Base-by-base conservation (phyloP, 176 grass and related monocot genomes). In the Eragrostis curvula region DNA sequence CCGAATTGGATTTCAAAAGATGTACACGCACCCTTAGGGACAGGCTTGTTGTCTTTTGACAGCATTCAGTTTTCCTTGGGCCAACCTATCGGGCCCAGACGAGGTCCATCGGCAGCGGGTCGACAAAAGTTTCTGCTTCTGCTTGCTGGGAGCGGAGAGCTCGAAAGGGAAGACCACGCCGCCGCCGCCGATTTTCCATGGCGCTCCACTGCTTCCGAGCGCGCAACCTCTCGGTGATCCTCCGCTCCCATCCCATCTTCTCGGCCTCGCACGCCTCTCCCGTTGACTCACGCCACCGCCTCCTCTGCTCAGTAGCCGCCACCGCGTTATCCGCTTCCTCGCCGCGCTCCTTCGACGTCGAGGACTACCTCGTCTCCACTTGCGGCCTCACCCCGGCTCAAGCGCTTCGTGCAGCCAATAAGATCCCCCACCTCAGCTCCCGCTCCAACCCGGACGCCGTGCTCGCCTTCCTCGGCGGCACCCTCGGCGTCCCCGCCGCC, bases 401-500 rank as follows among this genome's bases (percentile, higher is more conserved):
- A 4, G 64, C 64, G 16, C 8, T 3, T 16, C 41, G 41, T 32
- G 15, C 18, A 2, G 32, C 32, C 32, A 36, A 36, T 2, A 36
- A 36, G 32, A 36, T 36, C 32, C 4, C 32, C 32, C 32, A 51
- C 49, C 15, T 51, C 14, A 51, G 13, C 1, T 51, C 49, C 49
- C 49, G 49, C 58, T 66, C 80, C 74, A 88, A 88, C 67, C 36
- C 86, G 7, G 86, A 88, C 74, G 80, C 86, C 40, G 80, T 83
- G 40, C 86, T 87, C 32, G 32, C 32, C 32, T 36, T 36, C 32
- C 32, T 36, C 32, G 32, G 32, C 32, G 4, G 32, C 32, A 36
- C 32, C 32, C 32, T 36, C 32, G 32, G 32, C 32, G 32, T 36
- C 32, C 32, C 32, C 32, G 32, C 32, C 32, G 32, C 32, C 32